Base-by-base conservation (phyloP, 108 stramenopile species). In the Asterionellopsis glacialis region DNA sequence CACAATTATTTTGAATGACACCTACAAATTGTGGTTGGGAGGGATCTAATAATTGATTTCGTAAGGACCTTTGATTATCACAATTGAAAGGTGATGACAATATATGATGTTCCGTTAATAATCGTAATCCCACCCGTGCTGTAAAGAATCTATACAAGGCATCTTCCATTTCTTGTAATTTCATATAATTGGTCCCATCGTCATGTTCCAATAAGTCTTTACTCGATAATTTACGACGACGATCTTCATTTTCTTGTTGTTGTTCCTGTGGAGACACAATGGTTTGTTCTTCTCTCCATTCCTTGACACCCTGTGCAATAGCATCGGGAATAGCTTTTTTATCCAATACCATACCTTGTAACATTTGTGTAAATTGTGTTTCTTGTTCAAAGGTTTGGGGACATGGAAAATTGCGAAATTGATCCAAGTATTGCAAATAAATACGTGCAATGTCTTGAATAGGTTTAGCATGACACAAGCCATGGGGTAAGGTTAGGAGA, bases 71-170 rank as follows among this genome's bases (percentile, higher is more conserved):
- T 63, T 59, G 16, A 0, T 43, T 14, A 23, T 57, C 5, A 5
- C 15, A 15, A 24, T 19, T 24, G n/a, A 21, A 5, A 11, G 69
- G 52, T 43, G 67, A 64, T 50, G 67, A 76, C 42, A 90, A 63
- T 49, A 96, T 81, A 64, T 96, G 93, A 83, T 96, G 95, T 65
- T 94, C 93, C 11, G 78, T 84, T 33, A 96, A 72, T 48, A 96
- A 91, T 26, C 95, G 77, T 10, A 96, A 72, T 25, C 95, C 95
- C 15, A 93, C 87, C 21, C 93, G 73, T 7, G 95, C 93, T 18
- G 89, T 89, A 66, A 94, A 96, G 70, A 96, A 96, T 58, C 93
- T 67, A 64, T 82, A 86, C 52, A 96, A 61, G 10, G 90, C 91
- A 51, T 85, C 79, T 67, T 96, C 95, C 89, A 96, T 85, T 70